These are phyloP conservation scores for Phoenix roebelenii DNA, from an alignment of 176 grass and related monocot species.

Conservation along the genomic window DNA sequence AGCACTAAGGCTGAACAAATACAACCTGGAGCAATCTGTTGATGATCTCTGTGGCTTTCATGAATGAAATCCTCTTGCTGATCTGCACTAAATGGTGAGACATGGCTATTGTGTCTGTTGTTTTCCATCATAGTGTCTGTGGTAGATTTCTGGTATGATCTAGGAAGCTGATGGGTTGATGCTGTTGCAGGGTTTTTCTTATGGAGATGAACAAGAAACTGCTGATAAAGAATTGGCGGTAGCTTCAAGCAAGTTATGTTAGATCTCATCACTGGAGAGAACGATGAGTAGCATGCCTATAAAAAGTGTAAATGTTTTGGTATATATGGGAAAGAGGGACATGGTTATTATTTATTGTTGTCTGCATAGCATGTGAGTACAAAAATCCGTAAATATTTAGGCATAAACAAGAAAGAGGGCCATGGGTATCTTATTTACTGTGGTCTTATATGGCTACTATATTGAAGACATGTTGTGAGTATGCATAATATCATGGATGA, in stretches of 20 bases:
- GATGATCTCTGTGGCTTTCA: slow-evolving; percentile 42
- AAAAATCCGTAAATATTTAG: neutral
- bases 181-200: slow-evolving; percentile 41
- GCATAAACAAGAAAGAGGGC: neutral
- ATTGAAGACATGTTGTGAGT: too few relatives aligned
- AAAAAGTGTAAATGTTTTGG: slow-evolving; percentile 4
- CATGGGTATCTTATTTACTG: too few relatives aligned
- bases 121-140: too few relatives aligned
- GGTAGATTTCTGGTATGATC: too few relatives aligned
- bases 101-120: neutral
- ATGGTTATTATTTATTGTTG: too few relatives aligned
- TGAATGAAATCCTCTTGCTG: slow-evolving; percentile 62
- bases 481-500: too few relatives aligned
- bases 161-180: neutral
- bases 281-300: slow-evolving; percentile 11
- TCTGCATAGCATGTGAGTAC: neutral
- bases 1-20: slow-evolving; percentile 54
- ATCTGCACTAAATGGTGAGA: slow-evolving; percentile 54
- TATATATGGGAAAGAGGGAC: neutral
- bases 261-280: slow-evolving; percentile 38
- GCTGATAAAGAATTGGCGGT: slow-evolving; percentile 25
- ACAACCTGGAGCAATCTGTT: slow-evolving; percentile 48
- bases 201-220: slow-evolving; percentile 41
- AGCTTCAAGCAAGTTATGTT: slow-evolving; percentile 53
- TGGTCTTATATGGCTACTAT: too few relatives aligned